These are phyloP conservation scores for Pedinophyceae sp. DNA, from an alignment of 139 green algal species.

Conservation along the genomic window DNA sequence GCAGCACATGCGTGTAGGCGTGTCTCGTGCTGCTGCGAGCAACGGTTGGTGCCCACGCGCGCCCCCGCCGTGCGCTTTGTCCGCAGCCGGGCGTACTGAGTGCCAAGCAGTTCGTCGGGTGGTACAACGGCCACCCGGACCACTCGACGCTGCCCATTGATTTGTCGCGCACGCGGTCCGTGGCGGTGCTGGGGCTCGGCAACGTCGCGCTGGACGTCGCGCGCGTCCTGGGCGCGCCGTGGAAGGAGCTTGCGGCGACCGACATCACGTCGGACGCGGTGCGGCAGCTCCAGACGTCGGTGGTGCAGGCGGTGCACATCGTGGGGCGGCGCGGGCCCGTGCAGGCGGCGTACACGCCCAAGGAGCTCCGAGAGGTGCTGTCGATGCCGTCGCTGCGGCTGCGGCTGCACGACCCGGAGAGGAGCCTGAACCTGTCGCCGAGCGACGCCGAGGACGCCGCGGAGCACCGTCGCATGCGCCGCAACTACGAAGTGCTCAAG, in stretches of 20 bases:
- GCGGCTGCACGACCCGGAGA: conserved; percentile 2
- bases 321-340: conserved; percentile 68
- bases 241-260: conserved; percentile 39
- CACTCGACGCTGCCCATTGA: conserved; percentile 35
- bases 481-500: neutral
- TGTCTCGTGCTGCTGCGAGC: conserved; percentile 1
- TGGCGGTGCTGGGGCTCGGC: conserved; percentile 54
- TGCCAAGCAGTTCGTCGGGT: conserved; percentile 16
- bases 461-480: neutral
- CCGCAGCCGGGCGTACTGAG: neutral
- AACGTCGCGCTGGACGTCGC: conserved; percentile 94
- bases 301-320: conserved; percentile 50
- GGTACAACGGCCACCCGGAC: conserved; percentile 96
- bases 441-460: neutral
- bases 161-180: conserved; percentile 27
- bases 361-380: conserved; percentile 90
- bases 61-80: neutral
- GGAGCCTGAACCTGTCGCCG: neutral
- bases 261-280: conserved; percentile 61
- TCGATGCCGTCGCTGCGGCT: conserved; percentile 22
- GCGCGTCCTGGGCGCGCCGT: conserved; percentile 56
- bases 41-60: neutral
- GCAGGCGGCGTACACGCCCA: conserved; percentile 82
- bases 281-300: neutral
- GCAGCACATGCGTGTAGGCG: neutral